These are phyloP conservation scores for Leccinum truebloodii DNA, from an alignment of 768 basidiomycete genomes.

Conservation along the genomic window DNA sequence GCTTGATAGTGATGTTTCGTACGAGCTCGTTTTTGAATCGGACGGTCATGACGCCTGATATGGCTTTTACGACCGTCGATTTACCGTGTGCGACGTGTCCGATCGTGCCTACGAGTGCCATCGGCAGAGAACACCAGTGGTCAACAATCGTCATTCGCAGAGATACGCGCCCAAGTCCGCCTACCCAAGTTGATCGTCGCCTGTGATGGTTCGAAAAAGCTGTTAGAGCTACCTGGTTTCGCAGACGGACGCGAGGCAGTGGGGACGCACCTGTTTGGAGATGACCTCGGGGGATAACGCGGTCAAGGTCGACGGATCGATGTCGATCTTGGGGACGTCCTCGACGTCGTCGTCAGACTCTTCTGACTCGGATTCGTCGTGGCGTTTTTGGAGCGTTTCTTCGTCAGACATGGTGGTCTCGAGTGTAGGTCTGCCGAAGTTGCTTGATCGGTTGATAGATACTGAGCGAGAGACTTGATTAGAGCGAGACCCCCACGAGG, in stretches of 20 bases:
- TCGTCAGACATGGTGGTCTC: constrained; percentile 59
- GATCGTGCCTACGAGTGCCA: constrained; percentile 73
- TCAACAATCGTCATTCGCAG: neutral
- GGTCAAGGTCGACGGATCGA: constrained; percentile 81
- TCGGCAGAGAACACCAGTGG: constrained; percentile 2
- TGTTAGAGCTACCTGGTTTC: constrained; percentile 1
- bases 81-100: constrained; percentile 99
- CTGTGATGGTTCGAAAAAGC: constrained; percentile 39
- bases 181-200: constrained; percentile 93
- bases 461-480: constrained; percentile 11
- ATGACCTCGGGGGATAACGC: constrained; percentile 90
- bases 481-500: constrained; percentile 10
- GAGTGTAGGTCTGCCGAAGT: neutral
- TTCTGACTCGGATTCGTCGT: constrained; percentile 72
- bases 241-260: neutral
- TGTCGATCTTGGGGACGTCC: constrained; percentile 61
- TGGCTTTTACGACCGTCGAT: constrained; percentile 96
- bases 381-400: constrained; percentile 62
- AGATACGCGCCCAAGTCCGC: neutral
- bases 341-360: constrained; percentile 61
- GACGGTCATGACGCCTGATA: constrained; percentile 97
- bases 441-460: constrained; percentile 18
- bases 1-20: constrained; percentile 87
- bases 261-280: constrained; percentile 76
- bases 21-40: constrained; percentile 99